Conservation (phyloP, 2,329 filamentous ascomycete genomes). For the Fusarium hainanense region DNA sequence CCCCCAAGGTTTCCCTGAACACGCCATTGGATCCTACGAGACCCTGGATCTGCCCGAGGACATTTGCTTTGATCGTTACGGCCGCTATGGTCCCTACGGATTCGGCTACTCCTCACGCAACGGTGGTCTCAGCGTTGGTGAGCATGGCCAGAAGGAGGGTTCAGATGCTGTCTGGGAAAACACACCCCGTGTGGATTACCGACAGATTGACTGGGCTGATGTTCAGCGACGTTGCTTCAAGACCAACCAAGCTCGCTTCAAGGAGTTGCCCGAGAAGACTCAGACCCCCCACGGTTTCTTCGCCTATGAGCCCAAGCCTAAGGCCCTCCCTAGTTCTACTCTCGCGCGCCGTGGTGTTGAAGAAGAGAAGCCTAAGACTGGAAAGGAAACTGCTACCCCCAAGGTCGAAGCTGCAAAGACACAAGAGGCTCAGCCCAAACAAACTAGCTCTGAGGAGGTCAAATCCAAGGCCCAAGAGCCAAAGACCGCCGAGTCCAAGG, state of each 20-base stretch:
- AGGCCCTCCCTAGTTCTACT: constrained; percentile 3
- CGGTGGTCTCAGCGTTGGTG: constrained; percentile 86
- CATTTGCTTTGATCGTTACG: constrained; percentile 93
- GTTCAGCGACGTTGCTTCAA: constrained; percentile 79
- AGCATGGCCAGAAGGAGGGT: constrained; percentile 85
- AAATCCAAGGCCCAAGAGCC: neutral
- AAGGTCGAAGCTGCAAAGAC: constrained; percentile 6
- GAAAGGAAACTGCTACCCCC: constrained; percentile 32
- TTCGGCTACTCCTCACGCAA: constrained; percentile 82
- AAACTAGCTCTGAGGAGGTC: constrained; percentile 6
- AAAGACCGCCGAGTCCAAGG: constrained; percentile 4
- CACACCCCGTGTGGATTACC: constrained; percentile 79
- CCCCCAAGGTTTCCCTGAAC: constrained; percentile 84
- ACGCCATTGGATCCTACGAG: constrained; percentile 88
- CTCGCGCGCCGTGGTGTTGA: constrained; percentile 25
- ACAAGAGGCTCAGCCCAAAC: neutral
- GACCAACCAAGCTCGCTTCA: constrained; percentile 78
- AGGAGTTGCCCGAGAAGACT: constrained; percentile 55
- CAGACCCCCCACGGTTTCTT: constrained; percentile 63
- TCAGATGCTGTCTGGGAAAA: constrained; percentile 82
- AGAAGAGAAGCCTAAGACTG: constrained; percentile 23
- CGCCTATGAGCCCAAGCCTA: constrained; percentile 51
- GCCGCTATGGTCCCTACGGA: constrained; percentile 88
- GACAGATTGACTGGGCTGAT: constrained; percentile 80
- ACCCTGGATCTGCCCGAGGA: constrained; percentile 82